phyloP scores from a whole-genome alignment of 1,139 yeast genomes.

The Suhomyces choctaworum region DNA sequence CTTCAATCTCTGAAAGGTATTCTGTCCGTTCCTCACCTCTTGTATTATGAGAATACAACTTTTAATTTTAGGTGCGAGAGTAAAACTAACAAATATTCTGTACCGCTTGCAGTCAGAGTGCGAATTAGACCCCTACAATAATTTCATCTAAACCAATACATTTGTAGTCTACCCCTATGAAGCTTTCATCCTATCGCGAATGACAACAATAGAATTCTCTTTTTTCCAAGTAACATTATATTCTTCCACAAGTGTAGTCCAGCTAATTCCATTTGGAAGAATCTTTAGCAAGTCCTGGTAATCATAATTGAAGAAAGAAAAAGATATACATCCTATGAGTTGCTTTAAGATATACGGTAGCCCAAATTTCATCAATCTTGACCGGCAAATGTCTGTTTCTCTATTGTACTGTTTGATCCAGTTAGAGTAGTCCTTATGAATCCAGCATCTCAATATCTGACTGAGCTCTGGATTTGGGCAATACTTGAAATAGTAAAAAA shows the following conservation, averaged over 20 bases:
- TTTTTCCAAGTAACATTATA: conserved; percentile 31
- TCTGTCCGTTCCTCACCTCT: too few species aligned
- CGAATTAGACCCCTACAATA: too few species aligned
- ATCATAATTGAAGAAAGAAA: conserved; percentile 38
- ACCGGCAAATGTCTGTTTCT: conserved; percentile 30
- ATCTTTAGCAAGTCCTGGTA: conserved; percentile 22
- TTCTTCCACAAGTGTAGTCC: conserved; percentile 20
- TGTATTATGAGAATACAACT: too few species aligned
- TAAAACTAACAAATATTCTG: too few species aligned
- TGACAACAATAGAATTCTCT: conserved; percentile 24
- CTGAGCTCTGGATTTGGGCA: conserved; percentile 21
- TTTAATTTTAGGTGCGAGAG: too few species aligned
- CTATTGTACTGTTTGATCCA: conserved; percentile 44
- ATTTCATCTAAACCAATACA: too few species aligned
- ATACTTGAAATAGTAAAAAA: conserved; percentile 32
- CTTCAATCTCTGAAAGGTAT: too few species aligned
- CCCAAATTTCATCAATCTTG: conserved; percentile 47
- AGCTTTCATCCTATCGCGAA: too few species aligned
- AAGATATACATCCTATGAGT: conserved; percentile 32
- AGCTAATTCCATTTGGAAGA: conserved; percentile 32
- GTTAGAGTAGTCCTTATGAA: conserved; percentile 35
- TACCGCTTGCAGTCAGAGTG: too few species aligned
- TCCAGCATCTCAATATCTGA: conserved; percentile 36
- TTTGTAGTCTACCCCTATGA: too few species aligned
- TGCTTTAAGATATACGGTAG: conserved; percentile 27